phyloP scores from a whole-genome alignment of 495 filamentous ascomycete genomes.

The Thermochaetoides thermophila region DNA sequence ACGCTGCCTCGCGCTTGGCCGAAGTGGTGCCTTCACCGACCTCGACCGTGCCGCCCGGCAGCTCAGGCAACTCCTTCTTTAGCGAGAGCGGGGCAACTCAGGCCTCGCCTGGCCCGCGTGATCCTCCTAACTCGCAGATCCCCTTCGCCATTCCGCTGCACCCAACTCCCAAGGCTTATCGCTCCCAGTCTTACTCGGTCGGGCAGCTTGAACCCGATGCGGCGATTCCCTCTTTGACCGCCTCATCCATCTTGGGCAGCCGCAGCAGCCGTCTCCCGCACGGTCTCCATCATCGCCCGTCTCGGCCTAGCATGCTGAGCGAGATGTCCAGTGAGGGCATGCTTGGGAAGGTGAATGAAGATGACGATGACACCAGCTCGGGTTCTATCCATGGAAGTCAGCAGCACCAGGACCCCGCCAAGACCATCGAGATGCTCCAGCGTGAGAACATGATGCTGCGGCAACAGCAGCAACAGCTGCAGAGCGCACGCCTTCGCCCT shows the following conservation, averaged over 20 bases:
- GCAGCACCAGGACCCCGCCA: conserved; percentile 46
- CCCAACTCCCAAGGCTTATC: conserved; percentile 80
- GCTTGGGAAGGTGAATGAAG: conserved; percentile 67
- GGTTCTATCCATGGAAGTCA: conserved; percentile 37
- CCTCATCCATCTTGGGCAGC: conserved; percentile 28
- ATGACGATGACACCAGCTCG: conserved; percentile 53
- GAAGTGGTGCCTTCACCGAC: conserved; percentile 70
- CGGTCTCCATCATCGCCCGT: conserved; percentile 65
- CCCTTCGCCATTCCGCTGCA: conserved; percentile 85
- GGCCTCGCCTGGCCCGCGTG: conserved; percentile 28
- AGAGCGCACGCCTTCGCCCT: conserved; percentile 45
- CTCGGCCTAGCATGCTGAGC: conserved; percentile 72
- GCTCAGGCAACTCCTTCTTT: conserved; percentile 31
- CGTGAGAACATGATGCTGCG: conserved; percentile 59
- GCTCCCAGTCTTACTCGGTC: conserved; percentile 93
- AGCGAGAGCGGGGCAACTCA: conserved; percentile 25
- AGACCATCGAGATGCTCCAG: conserved; percentile 58
- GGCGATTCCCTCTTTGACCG: conserved; percentile 28
- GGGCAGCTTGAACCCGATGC: conserved; percentile 74
- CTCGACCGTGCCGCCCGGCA: conserved; percentile 40
- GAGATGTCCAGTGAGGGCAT: conserved; percentile 61
- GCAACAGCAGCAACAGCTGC: conserved; percentile 44
- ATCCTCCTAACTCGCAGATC: conserved; percentile 45
- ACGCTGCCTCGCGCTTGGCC: conserved; percentile 54
- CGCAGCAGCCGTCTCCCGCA: conserved; percentile 43